Evolutionary conservation across 2,329 filamentous ascomycete genomes (phyloP).

Genomic region (Talaromyces atroroseus): DNA sequence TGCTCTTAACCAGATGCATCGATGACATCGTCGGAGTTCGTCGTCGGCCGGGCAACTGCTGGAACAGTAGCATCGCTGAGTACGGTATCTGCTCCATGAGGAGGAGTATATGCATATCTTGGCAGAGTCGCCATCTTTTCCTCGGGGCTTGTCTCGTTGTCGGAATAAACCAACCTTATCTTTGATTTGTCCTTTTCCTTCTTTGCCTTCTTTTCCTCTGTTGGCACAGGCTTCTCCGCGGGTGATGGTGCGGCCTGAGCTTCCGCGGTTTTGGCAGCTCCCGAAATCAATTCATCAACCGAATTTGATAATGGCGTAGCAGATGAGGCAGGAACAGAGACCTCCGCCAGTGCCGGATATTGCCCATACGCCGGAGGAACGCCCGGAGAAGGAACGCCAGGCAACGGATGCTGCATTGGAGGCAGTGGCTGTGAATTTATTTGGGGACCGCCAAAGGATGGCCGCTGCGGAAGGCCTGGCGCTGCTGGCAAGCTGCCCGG

Average conservation of each 20-base stretch:
- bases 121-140: slow-evolving; percentile 79
- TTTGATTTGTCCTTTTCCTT: slow-evolving; percentile 63
- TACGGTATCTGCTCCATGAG: slow-evolving; percentile 33
- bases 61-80: slow-evolving; percentile 31
- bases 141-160: slow-evolving; percentile 75
- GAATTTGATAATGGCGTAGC: slow-evolving; percentile 35
- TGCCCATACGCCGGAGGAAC: slow-evolving; percentile 20
- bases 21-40: slow-evolving; percentile 30
- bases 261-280: slow-evolving; percentile 43
- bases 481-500: slow-evolving; percentile 52
- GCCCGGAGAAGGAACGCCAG: slow-evolving; percentile 28
- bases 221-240: slow-evolving; percentile 39
- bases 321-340: slow-evolving; percentile 26
- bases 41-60: slow-evolving; percentile 29
- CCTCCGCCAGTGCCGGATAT: slow-evolving; percentile 26
- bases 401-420: slow-evolving; percentile 51
- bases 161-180: slow-evolving; percentile 71
- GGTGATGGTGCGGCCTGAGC: slow-evolving; percentile 27
- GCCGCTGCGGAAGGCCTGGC: slow-evolving; percentile 56
- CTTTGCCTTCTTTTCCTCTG: slow-evolving; percentile 60
- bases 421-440: slow-evolving; percentile 52
- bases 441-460: slow-evolving; percentile 51
- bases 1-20: slow-evolving; percentile 26
- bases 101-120: slow-evolving; percentile 64
- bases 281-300: slow-evolving; percentile 49